Evolutionary conservation across 2,329 filamentous ascomycete species (phyloP), one percentile per base, ranked within the genome.

Genomic region (Rutstroemia sp.): DNA sequence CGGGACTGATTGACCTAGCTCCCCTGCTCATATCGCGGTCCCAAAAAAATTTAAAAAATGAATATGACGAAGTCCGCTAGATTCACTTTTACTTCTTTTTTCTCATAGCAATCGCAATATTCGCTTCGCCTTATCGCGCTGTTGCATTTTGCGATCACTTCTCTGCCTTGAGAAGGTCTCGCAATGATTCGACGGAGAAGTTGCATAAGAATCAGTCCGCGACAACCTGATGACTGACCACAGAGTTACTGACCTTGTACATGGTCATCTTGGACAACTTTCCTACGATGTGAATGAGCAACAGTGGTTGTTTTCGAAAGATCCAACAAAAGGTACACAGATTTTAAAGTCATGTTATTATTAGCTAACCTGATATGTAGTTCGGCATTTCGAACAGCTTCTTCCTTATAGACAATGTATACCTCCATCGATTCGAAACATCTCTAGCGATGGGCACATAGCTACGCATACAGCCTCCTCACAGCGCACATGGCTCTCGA

Each of bases 191-290:
- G 51, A 54, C 59, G 21, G 46, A 57, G 27, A 55, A 47, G 23
- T 58, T 50, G 50, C 34, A 39, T 48, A 57, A 54, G 50, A 55
- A 60, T 46, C 62, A 56, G 25, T 51, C 57, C 45, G 60, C 57
- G 54, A 62, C 70, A 71, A 65, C 76, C 76, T 65, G 57, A 62
- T 63, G 61, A 56, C 56, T 63, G 61, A 71, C 42, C 58, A 69
- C 54, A 68, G 72, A 42, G 67, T 72, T 39, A 73, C 71, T 63
- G 73, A 78, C 70, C 72, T 81, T 51, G 72, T 75, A 54, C 77
- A 76, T 63, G 80, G 80, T 68, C 77, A 81, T 64, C 72, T 78
- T 57, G 80, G 80, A 58, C 70, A 73, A 56, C 66, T 76, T 44
- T 69, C 70, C 6, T 83, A 82, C 61, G 63, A 70, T 56, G 59